phyloP scores from a whole-genome alignment of 116 monocot genomes.

The Dioscorea cayenensis region DNA sequence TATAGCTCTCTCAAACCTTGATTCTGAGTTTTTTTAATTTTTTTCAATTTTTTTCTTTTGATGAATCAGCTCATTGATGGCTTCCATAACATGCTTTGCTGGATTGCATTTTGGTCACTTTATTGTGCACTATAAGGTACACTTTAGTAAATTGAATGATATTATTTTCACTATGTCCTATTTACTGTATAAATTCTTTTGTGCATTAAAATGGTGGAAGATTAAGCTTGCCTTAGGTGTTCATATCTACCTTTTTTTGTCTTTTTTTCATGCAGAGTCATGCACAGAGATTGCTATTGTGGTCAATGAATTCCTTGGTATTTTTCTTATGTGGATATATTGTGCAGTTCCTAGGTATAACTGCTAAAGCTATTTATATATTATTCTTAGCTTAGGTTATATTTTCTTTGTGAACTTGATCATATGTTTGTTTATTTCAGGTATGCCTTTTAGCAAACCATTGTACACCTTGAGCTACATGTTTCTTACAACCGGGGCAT shows the following conservation, averaged over 20 bases:
- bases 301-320: conserved; percentile 52
- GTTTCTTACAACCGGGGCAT: conserved; percentile 65
- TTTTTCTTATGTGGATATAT: conserved; percentile 46
- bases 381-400: not conserved
- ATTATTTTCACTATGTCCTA: not conserved
- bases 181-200: not conserved
- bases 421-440: conserved; percentile 24
- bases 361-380: not conserved
- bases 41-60: not conserved
- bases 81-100: conserved; percentile 85
- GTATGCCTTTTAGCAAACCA: conserved; percentile 94
- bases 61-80: conserved; percentile 71
- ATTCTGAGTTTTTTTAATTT: not conserved
- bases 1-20: too few species aligned
- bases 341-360: conserved; percentile 49
- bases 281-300: conserved; percentile 41
- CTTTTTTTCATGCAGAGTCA: conserved; percentile 36
- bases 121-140: conserved; percentile 65
- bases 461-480: conserved; percentile 88
- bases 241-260: not conserved
- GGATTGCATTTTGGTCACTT: conserved; percentile 89
- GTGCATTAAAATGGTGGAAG: not conserved
- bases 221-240: not conserved
- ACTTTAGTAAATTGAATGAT: not conserved
- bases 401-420: not conserved